A percentile compares a stretch with the other conserved stretches of the same genome.
Conservation (phyloP, 2,329 filamentous ascomycete genomes). For the Xylaria sp. region DNA sequence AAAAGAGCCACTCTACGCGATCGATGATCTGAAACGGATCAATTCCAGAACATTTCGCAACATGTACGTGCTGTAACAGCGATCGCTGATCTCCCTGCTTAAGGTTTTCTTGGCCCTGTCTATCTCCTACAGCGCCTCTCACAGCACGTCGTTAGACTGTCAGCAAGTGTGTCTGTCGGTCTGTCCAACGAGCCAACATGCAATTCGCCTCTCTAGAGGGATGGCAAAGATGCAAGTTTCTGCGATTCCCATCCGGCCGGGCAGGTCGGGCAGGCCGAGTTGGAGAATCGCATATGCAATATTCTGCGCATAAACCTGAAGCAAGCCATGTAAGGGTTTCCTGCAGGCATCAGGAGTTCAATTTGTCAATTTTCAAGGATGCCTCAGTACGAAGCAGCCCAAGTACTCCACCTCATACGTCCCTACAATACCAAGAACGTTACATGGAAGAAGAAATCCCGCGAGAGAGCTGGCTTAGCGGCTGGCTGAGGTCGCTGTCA, state of each 20-base stretch:
- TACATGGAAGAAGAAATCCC: too few relatives aligned
- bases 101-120: background rate
- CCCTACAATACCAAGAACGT: too few relatives aligned
- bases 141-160: too few relatives aligned
- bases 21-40: constrained; percentile 19
- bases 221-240: background rate
- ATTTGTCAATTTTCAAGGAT: background rate
- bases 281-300: too few relatives aligned
- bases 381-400: background rate
- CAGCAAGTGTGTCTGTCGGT: too few relatives aligned
- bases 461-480: too few relatives aligned
- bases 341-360: constrained; percentile 12
- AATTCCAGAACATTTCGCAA: constrained; percentile 17
- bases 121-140: background rate
- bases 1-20: constrained; percentile 10
- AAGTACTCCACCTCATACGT: background rate
- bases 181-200: background rate
- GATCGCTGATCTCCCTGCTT: background rate
- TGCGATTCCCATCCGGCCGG: background rate
- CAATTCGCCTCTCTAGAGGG: background rate
- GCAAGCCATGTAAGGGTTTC: constrained; percentile 1
- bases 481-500: too few relatives aligned
- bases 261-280: too few relatives aligned
- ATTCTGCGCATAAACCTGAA: constrained; percentile 2
- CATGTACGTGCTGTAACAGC: constrained; percentile 3